Percentiles rank a stretch among this genome's conserved stretches.
Evolutionary conservation across 2,329 filamentous ascomycete genomes (phyloP).

Genomic region (Botryotinia globosa): DNA sequence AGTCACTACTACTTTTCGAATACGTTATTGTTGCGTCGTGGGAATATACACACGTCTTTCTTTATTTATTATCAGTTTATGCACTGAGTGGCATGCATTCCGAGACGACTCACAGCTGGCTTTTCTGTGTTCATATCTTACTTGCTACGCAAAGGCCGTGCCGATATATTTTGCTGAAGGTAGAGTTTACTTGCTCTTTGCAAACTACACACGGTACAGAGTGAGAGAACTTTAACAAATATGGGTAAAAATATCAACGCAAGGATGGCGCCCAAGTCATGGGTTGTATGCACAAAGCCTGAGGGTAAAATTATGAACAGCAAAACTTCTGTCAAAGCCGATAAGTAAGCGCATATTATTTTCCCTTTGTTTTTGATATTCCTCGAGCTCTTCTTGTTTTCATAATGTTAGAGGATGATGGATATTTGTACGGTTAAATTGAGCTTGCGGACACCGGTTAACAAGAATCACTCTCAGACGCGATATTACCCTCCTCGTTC

Average conservation of each 20-base stretch:
- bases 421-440: neutral
- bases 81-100: neutral
- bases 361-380: neutral
- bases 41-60: neutral
- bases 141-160: neutral
- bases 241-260: neutral
- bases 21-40: neutral
- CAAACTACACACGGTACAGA: neutral
- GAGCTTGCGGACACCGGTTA: neutral
- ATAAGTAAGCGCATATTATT: neutral
- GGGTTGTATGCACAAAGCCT: neutral
- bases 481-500: slow-evolving; percentile 26
- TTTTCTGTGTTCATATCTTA: neutral
- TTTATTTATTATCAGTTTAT: neutral
- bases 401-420: neutral
- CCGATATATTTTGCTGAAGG: neutral
- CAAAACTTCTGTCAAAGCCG: neutral
- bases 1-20: neutral
- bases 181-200: neutral
- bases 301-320: neutral
- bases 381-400: neutral
- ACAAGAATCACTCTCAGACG: neutral
- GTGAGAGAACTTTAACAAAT: neutral
- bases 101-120: neutral
- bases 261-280: neutral